Conservation (phyloP, 371 early-diverging fungal species). For the Mucor velutinosus region DNA sequence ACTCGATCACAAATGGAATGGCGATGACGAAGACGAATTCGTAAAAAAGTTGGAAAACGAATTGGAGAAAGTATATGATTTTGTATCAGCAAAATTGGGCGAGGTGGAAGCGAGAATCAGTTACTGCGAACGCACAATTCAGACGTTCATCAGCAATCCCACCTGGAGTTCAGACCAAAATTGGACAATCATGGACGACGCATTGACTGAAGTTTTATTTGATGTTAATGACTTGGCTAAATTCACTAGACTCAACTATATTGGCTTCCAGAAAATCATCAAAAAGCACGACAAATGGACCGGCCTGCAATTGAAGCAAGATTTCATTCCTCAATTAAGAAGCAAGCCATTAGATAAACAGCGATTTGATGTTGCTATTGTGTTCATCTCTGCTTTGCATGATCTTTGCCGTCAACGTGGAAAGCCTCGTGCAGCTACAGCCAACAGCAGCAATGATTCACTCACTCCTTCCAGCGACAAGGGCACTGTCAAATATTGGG, state of each 20-base stretch:
- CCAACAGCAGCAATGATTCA: conserved; percentile 11
- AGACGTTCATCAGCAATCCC: conserved; percentile 44
- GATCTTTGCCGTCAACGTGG: conserved; percentile 46
- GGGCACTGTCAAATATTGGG: conserved; percentile 97
- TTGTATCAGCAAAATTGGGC: conserved; percentile 77
- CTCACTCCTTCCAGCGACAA: conserved; percentile 55
- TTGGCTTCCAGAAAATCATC: conserved; percentile 92
- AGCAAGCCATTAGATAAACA: conserved; percentile 47
- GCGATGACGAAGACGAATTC: conserved; percentile 72
- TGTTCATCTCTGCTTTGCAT: conserved; percentile 46
- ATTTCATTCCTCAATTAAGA: conserved; percentile 82
- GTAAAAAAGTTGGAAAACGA: conserved; percentile 72
- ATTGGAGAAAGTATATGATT: conserved; percentile 83
- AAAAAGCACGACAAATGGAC: conserved; percentile 93
- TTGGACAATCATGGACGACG: conserved; percentile 49
- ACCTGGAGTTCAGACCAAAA: conserved; percentile 38
- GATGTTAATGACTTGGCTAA: conserved; percentile 88
- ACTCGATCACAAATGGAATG: conserved; percentile 48
- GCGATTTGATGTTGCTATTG: conserved; percentile 61
- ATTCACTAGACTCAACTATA: conserved; percentile 90
- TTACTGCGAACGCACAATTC: conserved; percentile 80
- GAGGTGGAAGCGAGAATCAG: conserved; percentile 83
- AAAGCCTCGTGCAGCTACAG: conserved; percentile 29
- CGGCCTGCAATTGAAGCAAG: conserved; percentile 71
- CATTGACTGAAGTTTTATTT: conserved; percentile 50